Conservation (phyloP, 768 basidiomycete genomes). For the Lactifluus volemus region DNA sequence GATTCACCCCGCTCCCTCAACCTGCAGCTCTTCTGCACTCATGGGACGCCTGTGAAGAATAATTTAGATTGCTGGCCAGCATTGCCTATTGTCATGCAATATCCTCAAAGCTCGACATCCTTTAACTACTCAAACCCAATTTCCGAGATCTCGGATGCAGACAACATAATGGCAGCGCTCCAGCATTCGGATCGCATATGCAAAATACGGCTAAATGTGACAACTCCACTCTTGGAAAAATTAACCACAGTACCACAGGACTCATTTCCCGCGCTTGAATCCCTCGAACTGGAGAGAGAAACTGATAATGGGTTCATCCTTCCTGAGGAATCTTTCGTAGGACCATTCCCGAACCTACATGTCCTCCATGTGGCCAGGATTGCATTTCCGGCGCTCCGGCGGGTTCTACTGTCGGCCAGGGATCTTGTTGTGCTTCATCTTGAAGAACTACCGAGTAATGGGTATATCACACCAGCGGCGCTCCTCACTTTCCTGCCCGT, state of each 20-base stretch:
- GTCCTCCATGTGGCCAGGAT: background rate
- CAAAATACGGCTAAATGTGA: background rate
- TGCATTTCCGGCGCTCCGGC: background rate
- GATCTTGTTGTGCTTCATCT: background rate
- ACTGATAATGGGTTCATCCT: background rate
- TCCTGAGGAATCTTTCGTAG: background rate
- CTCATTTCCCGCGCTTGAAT: background rate
- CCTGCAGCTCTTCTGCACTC: too few species aligned
- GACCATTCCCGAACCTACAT: too few species aligned
- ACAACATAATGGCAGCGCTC: background rate
- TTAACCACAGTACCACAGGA: background rate
- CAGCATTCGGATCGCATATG: background rate
- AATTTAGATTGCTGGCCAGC: too few species aligned
- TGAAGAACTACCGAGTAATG: background rate
- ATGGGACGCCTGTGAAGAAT: too few species aligned
- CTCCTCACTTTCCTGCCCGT: background rate
- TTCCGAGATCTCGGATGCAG: background rate
- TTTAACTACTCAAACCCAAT: too few species aligned
- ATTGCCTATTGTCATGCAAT: too few species aligned
- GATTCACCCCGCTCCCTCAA: too few species aligned
- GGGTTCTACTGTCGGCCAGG: background rate
- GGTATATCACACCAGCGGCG: background rate
- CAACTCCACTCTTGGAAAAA: background rate
- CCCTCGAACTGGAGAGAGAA: background rate
- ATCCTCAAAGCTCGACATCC: too few species aligned